Evolutionary conservation across 2,329 filamentous ascomycete genomes (phyloP), one percentile per base, ranked within the genome.

Genomic region (Arthrobotrys musiformis): DNA sequence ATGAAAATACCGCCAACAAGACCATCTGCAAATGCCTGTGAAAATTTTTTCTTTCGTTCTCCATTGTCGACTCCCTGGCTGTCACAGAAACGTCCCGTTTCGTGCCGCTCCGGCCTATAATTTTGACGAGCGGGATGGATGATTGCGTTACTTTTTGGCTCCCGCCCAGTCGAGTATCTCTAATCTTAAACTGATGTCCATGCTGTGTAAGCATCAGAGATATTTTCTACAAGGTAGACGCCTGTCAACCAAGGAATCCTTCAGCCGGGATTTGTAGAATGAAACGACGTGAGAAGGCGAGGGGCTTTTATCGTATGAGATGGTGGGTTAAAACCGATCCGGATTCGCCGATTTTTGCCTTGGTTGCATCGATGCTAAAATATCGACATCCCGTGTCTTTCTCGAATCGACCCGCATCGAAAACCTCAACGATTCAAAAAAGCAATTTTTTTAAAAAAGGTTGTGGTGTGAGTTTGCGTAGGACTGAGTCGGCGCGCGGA

Each of bases 361-460:
- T 68, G 58, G 66, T 60, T 58, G 63, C 37, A 69, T 76, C 72
- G 64, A 77, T 77, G 66, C 73, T 77, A 70, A 64, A 52, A 77
- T 77, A 66, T 77, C 73, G 73, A 77, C 73, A 77, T 77, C 73
- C 73, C 73, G 73, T 77, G 73, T 66, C 63, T 66, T 58, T 61
- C 61, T 75, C 70, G 70, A 75, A 68, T 76, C 64, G 58, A 76
- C 58, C 70, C 64, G 64, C 40, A 64, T 48, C 35, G 50, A 61
- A 74, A 50, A 48, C 7, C 26, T 40, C 9, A 28, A 52, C 42
- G 24, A 42, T 52, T 17, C n/a, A 19, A 66, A 72, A 72, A 72
- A 72, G 50, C 68, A 72, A 72, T 63, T 24, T 11, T 6, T 19
- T 46, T 19, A 2, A 17, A 42, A 62, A 54, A 54, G 24, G 1